phyloP scores from a whole-genome alignment of 768 basidiomycete genomes.

The Nevesoporus exiguus region DNA sequence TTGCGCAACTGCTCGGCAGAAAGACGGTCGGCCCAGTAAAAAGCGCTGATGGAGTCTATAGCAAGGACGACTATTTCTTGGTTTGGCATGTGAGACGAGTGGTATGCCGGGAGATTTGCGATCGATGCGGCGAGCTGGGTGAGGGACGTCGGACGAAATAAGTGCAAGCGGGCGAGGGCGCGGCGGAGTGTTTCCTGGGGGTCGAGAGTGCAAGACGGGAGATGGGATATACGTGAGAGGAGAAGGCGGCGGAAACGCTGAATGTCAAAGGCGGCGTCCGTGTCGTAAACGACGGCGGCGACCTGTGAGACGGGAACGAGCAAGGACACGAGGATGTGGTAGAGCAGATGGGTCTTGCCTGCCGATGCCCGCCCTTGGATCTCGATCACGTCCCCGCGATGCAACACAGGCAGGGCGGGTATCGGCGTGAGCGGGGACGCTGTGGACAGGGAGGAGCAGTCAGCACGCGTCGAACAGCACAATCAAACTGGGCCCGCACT shows the following conservation, averaged over 20 bases:
- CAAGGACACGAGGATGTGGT: conserved; percentile 57
- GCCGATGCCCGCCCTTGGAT: conserved; percentile 71
- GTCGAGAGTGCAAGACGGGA: conserved; percentile 16
- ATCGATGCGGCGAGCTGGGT: conserved; percentile 68
- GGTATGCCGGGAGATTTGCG: conserved; percentile 52
- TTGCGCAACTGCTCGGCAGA: conserved; percentile 50
- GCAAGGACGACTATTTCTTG: conserved; percentile 62
- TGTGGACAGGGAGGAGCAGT: conserved; percentile 12
- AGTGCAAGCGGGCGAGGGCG: conserved; percentile 54
- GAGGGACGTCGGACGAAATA: conserved; percentile 69
- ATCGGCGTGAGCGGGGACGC: conserved; percentile 25
- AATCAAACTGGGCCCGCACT: conserved; percentile 27
- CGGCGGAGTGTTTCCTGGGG: conserved; percentile 31
- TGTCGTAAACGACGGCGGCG: conserved; percentile 66
- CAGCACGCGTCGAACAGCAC: not conserved
- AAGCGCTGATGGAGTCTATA: conserved; percentile 73
- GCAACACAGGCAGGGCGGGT: conserved; percentile 29
- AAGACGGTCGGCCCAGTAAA: conserved; percentile 77
- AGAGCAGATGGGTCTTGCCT: conserved; percentile 79
- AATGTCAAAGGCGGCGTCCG: conserved; percentile 62
- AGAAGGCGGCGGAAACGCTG: conserved; percentile 53
- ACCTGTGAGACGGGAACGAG: conserved; percentile 47
- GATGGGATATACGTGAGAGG: conserved; percentile 39
- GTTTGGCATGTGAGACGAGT: conserved; percentile 44
- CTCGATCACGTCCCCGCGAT: conserved; percentile 65